Evolutionary conservation across 441 rosid species (phyloP).

Genomic region (Arabidopsis hybrid): DNA sequence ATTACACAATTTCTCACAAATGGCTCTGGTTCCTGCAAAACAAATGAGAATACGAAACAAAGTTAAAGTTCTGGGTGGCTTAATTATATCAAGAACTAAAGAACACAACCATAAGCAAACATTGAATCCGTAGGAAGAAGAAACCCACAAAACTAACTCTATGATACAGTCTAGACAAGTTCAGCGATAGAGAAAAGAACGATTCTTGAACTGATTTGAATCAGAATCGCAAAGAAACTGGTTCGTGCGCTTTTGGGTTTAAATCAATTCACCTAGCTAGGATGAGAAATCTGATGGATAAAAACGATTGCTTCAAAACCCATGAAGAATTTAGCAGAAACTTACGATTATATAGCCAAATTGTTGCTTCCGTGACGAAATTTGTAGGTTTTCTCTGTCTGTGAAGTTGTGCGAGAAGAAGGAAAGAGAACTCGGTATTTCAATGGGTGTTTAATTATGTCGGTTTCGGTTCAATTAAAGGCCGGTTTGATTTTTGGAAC

Average conservation of each 20-base stretch:
- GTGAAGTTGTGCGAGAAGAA: not conserved
- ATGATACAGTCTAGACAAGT: not conserved
- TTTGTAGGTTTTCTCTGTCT: not conserved
- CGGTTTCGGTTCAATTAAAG: not conserved
- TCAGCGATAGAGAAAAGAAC: not conserved
- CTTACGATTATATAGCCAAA: conserved; percentile 19
- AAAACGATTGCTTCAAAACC: not conserved
- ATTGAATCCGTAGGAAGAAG: not conserved
- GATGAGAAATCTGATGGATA: not conserved
- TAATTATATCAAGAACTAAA: not conserved
- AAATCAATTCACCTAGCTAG: conserved; percentile 8
- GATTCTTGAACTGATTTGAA: not conserved
- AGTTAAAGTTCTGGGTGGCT: not conserved
- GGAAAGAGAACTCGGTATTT: too few species aligned
- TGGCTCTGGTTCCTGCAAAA: conserved; percentile 8
- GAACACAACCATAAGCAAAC: not conserved
- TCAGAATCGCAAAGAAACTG: not conserved
- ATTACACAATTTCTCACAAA: not conserved
- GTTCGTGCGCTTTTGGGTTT: not conserved
- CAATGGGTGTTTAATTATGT: not conserved
- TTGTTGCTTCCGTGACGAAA: conserved; percentile 16
- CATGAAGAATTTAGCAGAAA: not conserved
- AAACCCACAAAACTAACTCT: not conserved
- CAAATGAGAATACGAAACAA: not conserved
- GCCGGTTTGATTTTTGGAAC: conserved; percentile 1